Base-by-base conservation (phyloP, 2,329 filamentous ascomycete species). In the Colletotrichum graminicola region DNA sequence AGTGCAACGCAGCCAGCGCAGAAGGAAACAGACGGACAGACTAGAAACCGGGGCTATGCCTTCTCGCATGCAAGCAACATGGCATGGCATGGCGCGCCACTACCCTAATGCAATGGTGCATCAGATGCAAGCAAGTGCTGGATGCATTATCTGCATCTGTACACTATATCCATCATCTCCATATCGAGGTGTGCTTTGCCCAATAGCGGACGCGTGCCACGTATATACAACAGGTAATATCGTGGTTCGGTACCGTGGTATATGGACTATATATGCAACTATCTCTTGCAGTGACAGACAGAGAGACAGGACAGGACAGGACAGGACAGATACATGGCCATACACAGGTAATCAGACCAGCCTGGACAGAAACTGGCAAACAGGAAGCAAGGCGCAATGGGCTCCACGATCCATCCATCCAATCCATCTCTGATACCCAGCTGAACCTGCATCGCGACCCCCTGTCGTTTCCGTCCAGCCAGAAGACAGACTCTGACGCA, bases 391-490 rank as follows among this genome's bases (percentile, higher is more conserved):
- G 32, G 47, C 45, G 32, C 29, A 32, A 51, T 12, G 34, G 36
- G 36, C 36, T 39, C 36, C 36, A 39, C 32, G 36, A 21, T 23
- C 26, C 49, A 18, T 29, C 29, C 29, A 21, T 36, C 52, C 52
- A 36, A 21, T 36, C 52, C 52, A 36, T 55, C 52, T 52, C 45
- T 29, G 49, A 23, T 51, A 23, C 49, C 3, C 52, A 34, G 51
- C 51, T 54, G 29, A 32, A n/a, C 51, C 51, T 54, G 52, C 52
- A 41, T 45, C 62, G 45, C n/a, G 52, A 72, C 45, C 73, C 73
- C 67, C 43, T 36, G 60, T 64, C 60, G 51, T n/a, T n/a, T 29
- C 55, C 52, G 65, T 57, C 68, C 68, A 71, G 36, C 59, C 68
- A 71, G 68, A 71, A 51, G 64, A 32, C 67, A 51, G 64, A 32